Evolutionary conservation across 176 grass and related monocot species (phyloP).

Genomic region (Raddia guianensis): DNA sequence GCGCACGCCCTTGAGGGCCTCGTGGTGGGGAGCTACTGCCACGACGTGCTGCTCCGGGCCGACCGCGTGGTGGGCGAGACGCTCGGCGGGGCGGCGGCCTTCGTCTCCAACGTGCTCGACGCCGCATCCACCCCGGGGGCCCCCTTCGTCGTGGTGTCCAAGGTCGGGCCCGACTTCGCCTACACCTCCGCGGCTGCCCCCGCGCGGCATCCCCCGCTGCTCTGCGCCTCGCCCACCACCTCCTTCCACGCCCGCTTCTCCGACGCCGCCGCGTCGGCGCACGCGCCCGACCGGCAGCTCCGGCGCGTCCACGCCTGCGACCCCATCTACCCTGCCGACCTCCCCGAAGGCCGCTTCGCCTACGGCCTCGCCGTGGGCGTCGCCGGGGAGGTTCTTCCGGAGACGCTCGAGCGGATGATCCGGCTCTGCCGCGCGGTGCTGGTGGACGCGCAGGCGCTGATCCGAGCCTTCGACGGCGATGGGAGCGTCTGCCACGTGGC

Average conservation of each 20-base stretch:
- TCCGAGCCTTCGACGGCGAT: conserved; percentile 76
- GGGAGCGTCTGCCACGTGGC: conserved; percentile 51
- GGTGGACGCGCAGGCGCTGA: conserved; percentile 91
- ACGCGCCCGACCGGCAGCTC: conserved; percentile 70
- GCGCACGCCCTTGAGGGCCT: conserved; percentile 29
- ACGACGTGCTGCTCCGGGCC: conserved; percentile 84
- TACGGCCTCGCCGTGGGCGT: conserved; percentile 82
- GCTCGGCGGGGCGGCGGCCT: conserved; percentile 81
- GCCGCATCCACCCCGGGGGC: conserved; percentile 52
- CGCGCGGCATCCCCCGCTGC: conserved; percentile 32
- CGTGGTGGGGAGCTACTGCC: conserved; percentile 95
- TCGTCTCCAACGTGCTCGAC: conserved; percentile 88
- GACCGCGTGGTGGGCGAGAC: conserved; percentile 67
- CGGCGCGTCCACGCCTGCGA: conserved; percentile 66
- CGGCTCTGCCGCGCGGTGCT: conserved; percentile 73
- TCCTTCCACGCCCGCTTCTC: conserved; percentile 90
- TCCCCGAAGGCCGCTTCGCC: conserved; percentile 58
- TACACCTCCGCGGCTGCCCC: conserved; percentile 55
- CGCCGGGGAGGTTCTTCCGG: conserved; percentile 69
- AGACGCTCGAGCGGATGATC: conserved; percentile 77
- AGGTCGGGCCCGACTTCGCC: conserved; percentile 76
- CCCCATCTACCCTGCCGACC: conserved; percentile 70
- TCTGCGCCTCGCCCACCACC: conserved; percentile 59
- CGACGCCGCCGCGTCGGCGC: conserved; percentile 35
- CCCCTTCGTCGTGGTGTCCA: conserved; percentile 59